Evolutionary conservation across 2,329 filamentous ascomycete species (phyloP).

Genomic region (Juglanconis sp.): DNA sequence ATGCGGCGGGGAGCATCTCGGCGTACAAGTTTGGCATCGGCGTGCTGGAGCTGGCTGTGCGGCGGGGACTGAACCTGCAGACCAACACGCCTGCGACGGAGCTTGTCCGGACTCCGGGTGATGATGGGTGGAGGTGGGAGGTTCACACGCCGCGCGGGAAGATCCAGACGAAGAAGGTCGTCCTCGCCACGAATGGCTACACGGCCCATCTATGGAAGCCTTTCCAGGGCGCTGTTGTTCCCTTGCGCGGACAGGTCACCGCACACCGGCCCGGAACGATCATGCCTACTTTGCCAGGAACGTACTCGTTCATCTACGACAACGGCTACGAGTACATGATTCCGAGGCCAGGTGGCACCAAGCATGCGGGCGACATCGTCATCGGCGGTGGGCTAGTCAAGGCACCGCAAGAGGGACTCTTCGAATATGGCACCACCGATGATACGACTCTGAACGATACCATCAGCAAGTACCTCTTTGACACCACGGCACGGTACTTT

Average conservation of each 20-base stretch:
- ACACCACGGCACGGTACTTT: conserved; percentile 46
- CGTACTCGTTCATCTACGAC: conserved; percentile 60
- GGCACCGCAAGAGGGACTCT: conserved; percentile 37
- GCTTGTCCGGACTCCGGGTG: conserved; percentile 19
- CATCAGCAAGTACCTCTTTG: conserved; percentile 46
- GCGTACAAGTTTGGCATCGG: conserved; percentile 38
- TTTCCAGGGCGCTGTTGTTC: conserved; percentile 46
- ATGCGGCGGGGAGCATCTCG: conserved; percentile 40
- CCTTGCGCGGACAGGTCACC: conserved; percentile 48
- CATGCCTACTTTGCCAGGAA: conserved; percentile 41
- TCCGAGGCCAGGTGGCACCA: conserved; percentile 45
- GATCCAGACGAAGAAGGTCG: conserved; percentile 39
- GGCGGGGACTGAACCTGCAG: conserved; percentile 47
- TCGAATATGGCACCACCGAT: conserved; percentile 54
- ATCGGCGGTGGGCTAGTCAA: conserved; percentile 57
- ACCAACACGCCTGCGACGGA: conserved; percentile 45
- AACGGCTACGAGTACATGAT: conserved; percentile 68
- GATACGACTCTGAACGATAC: conserved; percentile 49
- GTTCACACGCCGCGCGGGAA: conserved; percentile 41
- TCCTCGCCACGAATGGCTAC: conserved; percentile 54
- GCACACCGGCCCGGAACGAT: conserved; percentile 35
- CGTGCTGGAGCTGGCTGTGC: conserved; percentile 42
- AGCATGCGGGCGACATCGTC: conserved; percentile 49
- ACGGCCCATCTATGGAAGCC: conserved; percentile 41
- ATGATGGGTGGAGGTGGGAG: conserved; percentile 29